Base-by-base conservation (phyloP, 1,284 basidiomycete species). In the Peniophora sp. region DNA sequence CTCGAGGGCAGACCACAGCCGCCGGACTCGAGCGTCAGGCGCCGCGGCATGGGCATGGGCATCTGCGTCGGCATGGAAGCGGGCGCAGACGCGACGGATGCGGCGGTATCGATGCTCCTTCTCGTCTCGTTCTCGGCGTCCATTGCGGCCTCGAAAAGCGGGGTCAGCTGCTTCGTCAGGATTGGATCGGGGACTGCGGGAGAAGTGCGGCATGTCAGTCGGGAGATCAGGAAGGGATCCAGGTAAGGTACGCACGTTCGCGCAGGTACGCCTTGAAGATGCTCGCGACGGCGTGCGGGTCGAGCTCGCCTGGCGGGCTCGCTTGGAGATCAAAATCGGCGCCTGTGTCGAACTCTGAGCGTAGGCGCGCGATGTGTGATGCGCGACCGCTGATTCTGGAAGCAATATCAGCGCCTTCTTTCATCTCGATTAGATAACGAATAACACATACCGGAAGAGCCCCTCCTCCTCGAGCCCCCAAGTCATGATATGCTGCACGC, bases 251-350 rank as follows among this genome's bases (percentile, higher is more conserved):
- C 83, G 68, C 65, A 88, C 88, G 67, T 74, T 89, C 88, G 49
- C 87, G 85, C 47, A 90, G 70, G 61, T 79, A 91, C 2, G 85
- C 84, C 64, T 89, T 90, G 67, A 90, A 89, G 42, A 88, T 72
- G 36, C 90, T 91, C 32, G 94, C 84, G 14, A 97, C 92, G 1
- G 92, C 89, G 62, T 96, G 92, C 35, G 92, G 92, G 63, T 96
- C 92, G 27, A 96, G 69, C 59, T 95, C 91, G 15, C 85, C 81
- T 22, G 90, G 89, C 45, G 79, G 77, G 57, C 82, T 86, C 55
- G 80, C 76, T 24, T 73, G 68, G 68, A 96, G 77, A 61, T 92
- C 85, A 59, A 85, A 89, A 68, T 96, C 92, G 47, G 84, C 86
- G 50, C 92, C 90, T 84, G 81, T 79, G 65, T 95, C 92, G 64